Base-by-base conservation (phyloP, 768 basidiomycete species). In the Tulasnella sp. region DNA sequence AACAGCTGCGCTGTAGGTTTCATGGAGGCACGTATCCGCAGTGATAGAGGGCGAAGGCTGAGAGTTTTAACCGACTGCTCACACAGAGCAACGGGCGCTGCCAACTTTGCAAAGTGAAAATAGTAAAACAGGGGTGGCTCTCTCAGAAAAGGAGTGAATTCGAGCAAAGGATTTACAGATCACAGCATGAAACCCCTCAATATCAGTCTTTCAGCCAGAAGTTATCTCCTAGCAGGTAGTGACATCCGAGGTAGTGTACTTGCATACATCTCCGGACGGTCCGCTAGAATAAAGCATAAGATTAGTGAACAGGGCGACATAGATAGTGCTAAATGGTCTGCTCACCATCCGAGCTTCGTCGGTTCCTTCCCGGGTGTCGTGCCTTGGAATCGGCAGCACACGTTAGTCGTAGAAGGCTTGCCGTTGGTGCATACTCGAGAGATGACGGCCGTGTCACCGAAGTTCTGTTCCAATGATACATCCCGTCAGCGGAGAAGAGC, bases 321-420 rank as follows among this genome's bases (percentile, higher is more conserved):
- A 20, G 26, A 67, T 5, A 67, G 29, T 15, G 16, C 32, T 4
- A 11, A n/a, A 77, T 70, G 20, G 18, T 35, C 77, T 23, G 16
- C 61, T 67, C 32, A 67, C 61, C 78, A 78, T 77, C 78, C 78
- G 51, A 78, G 77, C 78, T 78, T 78, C 13, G 40, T 32, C 37
- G 78, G 78, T 46, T 78, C 78, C 32, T 75, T 75, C 35, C 61
- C 61, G 16, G 61, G 61, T 67, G 61, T 67, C 32, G 61, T 67
- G 61, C 61, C 61, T 18, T 74, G 32, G 48, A 35, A 75, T 23
- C 72, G 40, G 20, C 48, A 75, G 37, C 37, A 78, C 75, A 55
- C 37, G 73, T 73, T 78, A n/a, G 78, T 39, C 20, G 51, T 20
- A 10, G 73, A 44, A 29, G 78, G 78, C 73, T 78, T 78, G 67